Base-by-base conservation (phyloP, 1,139 yeast genomes). In the Suhomyces anneliseae region DNA sequence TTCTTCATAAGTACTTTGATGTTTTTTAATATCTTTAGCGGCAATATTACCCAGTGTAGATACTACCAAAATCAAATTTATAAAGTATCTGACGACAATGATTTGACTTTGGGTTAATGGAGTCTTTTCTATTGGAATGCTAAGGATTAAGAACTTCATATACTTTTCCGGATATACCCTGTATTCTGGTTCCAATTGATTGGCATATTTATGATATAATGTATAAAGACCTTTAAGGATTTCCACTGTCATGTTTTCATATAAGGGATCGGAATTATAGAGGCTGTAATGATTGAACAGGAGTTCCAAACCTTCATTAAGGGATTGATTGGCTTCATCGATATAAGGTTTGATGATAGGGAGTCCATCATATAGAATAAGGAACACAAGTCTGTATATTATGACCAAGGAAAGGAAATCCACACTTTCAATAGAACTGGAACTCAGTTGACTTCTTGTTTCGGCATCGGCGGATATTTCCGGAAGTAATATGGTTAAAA, bases 171-270 rank as follows among this genome's bases (percentile, higher is more conserved):
- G 15, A 12, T 27, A 19, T n/a, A 40, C 27, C 7, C 6, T 9
- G 32, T 38, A 29, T 14, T 31, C 36, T 6, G 40, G 33, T 5
- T 40, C 43, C 14, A 48, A 34, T 7, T 49, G 39, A n/a, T 53
- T 47, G 41, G 34, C 31, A 34, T 58, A 58, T 42, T 62, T 62
- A 45, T 62, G 67, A 42, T 62, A 59, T 34, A 64, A 53, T 10
- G 67, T 62, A 38, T 61, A 63, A 27, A 66, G 51, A 15, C 67
- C 62, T 44, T 66, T 66, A 45, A 65, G 54, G n/a, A 65, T 49
- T 44, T 66, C 70, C n/a, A 55, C 56, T 39, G 61, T 47, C n/a
- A 56, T 54, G 52, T 58, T 49, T 34, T 58, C 42, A 39, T 39
- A 50, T 49, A 39, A 46, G 51, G 27, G 36, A 36, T 39, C 42